A percentile compares a stretch with the other conserved stretches of the same genome.
phyloP scores from a whole-genome alignment of 2,329 filamentous ascomycete species.

The Aspergillus sp. region DNA sequence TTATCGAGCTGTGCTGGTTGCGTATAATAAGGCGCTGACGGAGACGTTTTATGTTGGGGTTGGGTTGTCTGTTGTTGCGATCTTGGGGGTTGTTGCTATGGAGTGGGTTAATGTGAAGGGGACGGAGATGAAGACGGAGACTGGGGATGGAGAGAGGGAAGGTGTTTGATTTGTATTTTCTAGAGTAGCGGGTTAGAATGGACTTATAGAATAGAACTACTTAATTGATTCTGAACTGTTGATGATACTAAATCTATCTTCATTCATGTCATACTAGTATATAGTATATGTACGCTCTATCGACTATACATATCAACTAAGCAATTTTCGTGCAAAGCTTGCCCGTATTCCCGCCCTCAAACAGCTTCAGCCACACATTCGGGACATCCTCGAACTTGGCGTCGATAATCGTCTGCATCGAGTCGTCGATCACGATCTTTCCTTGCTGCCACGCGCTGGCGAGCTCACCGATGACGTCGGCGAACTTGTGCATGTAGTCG shows the following conservation, averaged over 20 bases:
- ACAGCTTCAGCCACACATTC: constrained; percentile 50
- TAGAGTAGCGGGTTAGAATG: too few species aligned
- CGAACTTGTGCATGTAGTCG: constrained; percentile 22
- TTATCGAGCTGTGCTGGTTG: constrained; percentile 8
- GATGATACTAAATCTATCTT: too few species aligned
- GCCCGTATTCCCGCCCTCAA: constrained; percentile 48
- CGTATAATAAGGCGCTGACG: constrained; percentile 15
- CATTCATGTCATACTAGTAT: too few species aligned
- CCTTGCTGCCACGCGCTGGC: constrained; percentile 41
- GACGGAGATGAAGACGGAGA: not conserved
- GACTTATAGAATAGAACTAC: too few species aligned
- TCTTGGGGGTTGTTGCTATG: constrained; percentile 7
- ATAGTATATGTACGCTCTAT: too few species aligned
- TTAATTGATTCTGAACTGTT: too few species aligned
- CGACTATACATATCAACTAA: not conserved
- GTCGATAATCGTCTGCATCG: constrained; percentile 50
- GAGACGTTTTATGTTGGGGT: constrained; percentile 16
- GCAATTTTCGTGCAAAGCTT: constrained; percentile 43
- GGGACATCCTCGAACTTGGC: constrained; percentile 51
- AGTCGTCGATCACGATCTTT: constrained; percentile 46
- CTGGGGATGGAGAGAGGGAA: not conserved
- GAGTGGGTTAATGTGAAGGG: constrained; percentile 16
- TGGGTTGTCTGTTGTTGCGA: constrained; percentile 8
- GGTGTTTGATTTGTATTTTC: not conserved
- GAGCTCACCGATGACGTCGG: constrained; percentile 24